Base-by-base conservation (phyloP, 1,139 yeast genomes). In the Saccharomyces hybrid region DNA sequence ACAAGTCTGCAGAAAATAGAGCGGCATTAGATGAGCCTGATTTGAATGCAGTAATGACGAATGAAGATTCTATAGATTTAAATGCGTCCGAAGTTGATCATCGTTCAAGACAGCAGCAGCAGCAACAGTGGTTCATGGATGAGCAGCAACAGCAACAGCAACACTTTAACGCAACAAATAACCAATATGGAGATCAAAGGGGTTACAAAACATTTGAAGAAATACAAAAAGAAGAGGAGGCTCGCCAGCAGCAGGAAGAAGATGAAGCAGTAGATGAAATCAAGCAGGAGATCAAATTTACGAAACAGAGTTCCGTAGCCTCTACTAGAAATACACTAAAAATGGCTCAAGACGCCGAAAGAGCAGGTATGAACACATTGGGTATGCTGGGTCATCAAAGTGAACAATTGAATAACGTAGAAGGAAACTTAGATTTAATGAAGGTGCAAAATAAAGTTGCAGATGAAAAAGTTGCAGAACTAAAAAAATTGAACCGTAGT, bases 331-430 rank as follows among this genome's bases (percentile, higher is more conserved):
- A 90, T 63, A 90, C 96, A 0, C 74, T 93, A 57, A 80, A 86
- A 62, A 83, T 88, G 83, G 96, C 96, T 1, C 86, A 86, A 60
- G 95, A 89, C 63, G 97, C 98, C 0, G 97, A 91, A 69, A 87
- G 86, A 53, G 81, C 91, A 7, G 99, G 96, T 27, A 80, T 89
- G 53, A 89, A 91, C 68, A 86, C 98, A 0, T 73, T 91, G 61
- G 97, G 97, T 28, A 84, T 89, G 83, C 78, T 93, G 54, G 98
- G 98, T 29, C 82, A 93, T 23, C 99, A 95, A 71, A 84, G 95
- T 54, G 97, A 90, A 68, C 76, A 89, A 52, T 75, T 93, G 59
- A 87, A 85, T 67, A 82, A 81, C 65, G 84, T 93, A 20, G 97
- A 91, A 68, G 83, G 82, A 62, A 85, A 84, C 62, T 73, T 93